Evolutionary conservation across 2,329 filamentous ascomycete species (phyloP).

Genomic region (Rutstroemia sp.): DNA sequence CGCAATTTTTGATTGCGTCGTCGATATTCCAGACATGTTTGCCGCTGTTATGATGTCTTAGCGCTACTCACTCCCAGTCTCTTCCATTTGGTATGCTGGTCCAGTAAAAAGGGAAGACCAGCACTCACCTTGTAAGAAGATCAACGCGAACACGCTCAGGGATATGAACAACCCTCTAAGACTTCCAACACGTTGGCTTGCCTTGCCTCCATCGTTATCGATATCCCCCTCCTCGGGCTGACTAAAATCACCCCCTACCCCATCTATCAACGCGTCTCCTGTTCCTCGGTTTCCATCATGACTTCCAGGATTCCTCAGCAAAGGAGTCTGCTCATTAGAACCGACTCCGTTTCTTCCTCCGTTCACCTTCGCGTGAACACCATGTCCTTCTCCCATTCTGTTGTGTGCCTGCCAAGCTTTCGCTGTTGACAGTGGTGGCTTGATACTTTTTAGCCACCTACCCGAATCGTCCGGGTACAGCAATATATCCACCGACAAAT

Average conservation of each 20-base stretch:
- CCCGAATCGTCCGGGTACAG: background rate
- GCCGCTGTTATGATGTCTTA: slow-evolving; percentile 25
- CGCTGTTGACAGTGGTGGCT: background rate
- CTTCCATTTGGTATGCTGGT: background rate
- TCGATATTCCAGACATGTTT: slow-evolving; percentile 77
- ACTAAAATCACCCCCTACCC: background rate
- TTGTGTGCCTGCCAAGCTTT: background rate
- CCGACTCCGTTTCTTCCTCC: background rate
- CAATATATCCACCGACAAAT: too few relatives aligned
- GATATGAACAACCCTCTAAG: slow-evolving; percentile 39
- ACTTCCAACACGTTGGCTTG: slow-evolving; percentile 26
- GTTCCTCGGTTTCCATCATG: slow-evolving; percentile 7
- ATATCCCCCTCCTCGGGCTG: background rate
- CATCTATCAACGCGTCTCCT: slow-evolving; percentile 8
- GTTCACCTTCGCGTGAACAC: background rate
- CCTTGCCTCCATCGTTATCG: slow-evolving; percentile 28
- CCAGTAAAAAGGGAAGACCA: background rate
- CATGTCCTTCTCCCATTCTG: slow-evolving; percentile 1
- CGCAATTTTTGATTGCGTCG: slow-evolving; percentile 71
- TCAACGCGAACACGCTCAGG: slow-evolving; percentile 46
- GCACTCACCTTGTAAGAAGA: slow-evolving; percentile 51
- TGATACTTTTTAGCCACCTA: background rate
- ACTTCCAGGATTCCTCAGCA: slow-evolving; percentile 12
- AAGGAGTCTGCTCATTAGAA: slow-evolving; percentile 17
- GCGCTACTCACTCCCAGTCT: background rate